Percentiles rank a stretch among this genome's conserved stretches.
phyloP scores from a whole-genome alignment of 2,329 filamentous ascomycete genomes.

The Aspergillus transmontanensis region DNA sequence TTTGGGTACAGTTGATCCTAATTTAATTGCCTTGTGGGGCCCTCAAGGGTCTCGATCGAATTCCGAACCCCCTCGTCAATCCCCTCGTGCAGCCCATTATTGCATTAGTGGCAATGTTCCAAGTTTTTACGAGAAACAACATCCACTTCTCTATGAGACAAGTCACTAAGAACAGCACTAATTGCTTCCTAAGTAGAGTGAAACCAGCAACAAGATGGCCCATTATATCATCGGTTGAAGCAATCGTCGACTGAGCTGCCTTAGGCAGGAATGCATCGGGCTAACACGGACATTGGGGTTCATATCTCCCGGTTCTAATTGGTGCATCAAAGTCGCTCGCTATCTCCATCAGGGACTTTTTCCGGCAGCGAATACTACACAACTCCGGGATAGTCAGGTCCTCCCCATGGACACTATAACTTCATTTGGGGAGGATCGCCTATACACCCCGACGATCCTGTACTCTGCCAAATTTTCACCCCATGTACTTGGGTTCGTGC shows the following conservation, averaged over 20 bases:
- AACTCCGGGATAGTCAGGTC: not conserved
- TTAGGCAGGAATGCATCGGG: not conserved
- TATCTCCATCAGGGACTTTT: not conserved
- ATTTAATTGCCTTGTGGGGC: slow-evolving; percentile 7
- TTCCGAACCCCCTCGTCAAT: not conserved
- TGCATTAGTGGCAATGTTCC: slow-evolving; percentile 3
- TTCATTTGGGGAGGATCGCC: not conserved
- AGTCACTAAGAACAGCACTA: not conserved
- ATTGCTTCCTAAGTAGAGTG: not conserved
- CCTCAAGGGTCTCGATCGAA: slow-evolving; percentile 4
- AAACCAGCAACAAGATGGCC: not conserved
- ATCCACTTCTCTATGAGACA: slow-evolving; percentile 1
- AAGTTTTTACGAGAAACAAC: slow-evolving; percentile 1
- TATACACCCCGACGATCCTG: not conserved
- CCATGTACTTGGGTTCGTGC: not conserved
- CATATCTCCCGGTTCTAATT: not conserved
- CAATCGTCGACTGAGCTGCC: not conserved
- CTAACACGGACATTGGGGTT: not conserved
- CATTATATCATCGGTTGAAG: not conserved
- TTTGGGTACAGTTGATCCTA: slow-evolving; percentile 4
- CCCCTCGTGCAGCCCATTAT: slow-evolving; percentile 3
- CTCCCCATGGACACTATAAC: not conserved
- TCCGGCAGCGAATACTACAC: not conserved
- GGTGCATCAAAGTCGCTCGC: not conserved
- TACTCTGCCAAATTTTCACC: not conserved